phyloP scores from a whole-genome alignment of 176 grass and related monocot genomes.

The Phoenix roebelenii region DNA sequence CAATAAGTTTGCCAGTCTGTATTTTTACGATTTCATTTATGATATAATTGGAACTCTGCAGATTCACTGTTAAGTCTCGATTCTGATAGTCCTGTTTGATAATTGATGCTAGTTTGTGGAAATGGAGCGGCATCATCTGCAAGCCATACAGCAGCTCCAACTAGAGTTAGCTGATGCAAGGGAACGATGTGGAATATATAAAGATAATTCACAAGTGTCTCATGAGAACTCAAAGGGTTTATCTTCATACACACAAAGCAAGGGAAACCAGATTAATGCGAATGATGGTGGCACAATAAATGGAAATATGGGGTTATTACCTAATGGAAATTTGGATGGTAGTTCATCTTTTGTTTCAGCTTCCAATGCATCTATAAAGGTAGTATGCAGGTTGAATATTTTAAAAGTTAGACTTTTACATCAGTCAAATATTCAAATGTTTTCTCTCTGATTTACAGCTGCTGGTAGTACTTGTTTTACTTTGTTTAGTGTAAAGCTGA shows the following conservation, averaged over 20 bases:
- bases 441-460: too few relatives aligned
- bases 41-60: neutral
- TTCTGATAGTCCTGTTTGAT: neutral
- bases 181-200: slow-evolving; percentile 42
- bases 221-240: slow-evolving; percentile 49
- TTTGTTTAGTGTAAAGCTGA: too few relatives aligned
- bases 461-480: too few relatives aligned
- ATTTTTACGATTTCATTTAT: neutral
- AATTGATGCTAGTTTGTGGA: slow-evolving; percentile 55
- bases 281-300: slow-evolving; percentile 52
- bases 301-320: slow-evolving; percentile 24
- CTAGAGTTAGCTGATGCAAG: slow-evolving; percentile 65
- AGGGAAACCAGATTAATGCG: slow-evolving; percentile 41
- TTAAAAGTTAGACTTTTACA: neutral
- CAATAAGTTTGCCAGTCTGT: too few relatives aligned
- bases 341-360: slow-evolving; percentile 4
- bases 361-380: slow-evolving; percentile 37
- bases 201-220: slow-evolving; percentile 55
- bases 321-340: slow-evolving; percentile 51
- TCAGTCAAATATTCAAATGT: too few relatives aligned
- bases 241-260: slow-evolving; percentile 44
- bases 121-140: slow-evolving; percentile 73
- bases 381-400: slow-evolving; percentile 9
- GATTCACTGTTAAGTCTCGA: neutral
- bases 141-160: slow-evolving; percentile 83